Conservation (phyloP, 2,329 filamentous ascomycete species). For the Monosporascus sp. region DNA sequence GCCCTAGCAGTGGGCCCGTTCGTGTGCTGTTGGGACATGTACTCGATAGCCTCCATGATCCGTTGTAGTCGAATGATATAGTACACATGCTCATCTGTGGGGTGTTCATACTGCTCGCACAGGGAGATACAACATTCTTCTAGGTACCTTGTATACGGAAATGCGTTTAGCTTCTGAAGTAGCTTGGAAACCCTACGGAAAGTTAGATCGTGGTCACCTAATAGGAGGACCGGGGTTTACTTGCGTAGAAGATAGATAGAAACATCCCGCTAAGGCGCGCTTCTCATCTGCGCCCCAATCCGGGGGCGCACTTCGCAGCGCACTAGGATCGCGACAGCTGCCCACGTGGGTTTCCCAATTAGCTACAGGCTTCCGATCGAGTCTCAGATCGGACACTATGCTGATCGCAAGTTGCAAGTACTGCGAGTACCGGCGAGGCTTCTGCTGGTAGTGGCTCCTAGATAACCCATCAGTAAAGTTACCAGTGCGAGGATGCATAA, state of each 20-base stretch:
- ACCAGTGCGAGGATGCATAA: not conserved
- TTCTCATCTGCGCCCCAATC: slow-evolving; percentile 30
- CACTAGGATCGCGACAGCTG: not conserved
- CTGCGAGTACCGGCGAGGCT: slow-evolving; percentile 2
- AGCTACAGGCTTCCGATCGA: not conserved
- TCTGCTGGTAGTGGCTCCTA: slow-evolving; percentile 5
- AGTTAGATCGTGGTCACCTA: not conserved
- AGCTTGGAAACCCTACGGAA: slow-evolving; percentile 27
- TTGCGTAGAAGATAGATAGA: slow-evolving; percentile 32
- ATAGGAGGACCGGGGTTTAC: not conserved
- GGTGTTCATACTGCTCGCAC: slow-evolving; percentile 23
- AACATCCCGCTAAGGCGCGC: slow-evolving; percentile 38
- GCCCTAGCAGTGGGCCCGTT: slow-evolving; percentile 21
- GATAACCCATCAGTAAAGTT: not conserved
- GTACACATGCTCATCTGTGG: slow-evolving; percentile 30
- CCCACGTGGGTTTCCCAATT: not conserved
- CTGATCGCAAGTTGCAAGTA: slow-evolving; percentile 6
- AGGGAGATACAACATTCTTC: slow-evolving; percentile 32
- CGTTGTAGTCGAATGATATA: slow-evolving; percentile 32
- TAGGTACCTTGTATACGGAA: slow-evolving; percentile 28
- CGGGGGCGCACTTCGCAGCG: not conserved
- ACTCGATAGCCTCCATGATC: slow-evolving; percentile 33
- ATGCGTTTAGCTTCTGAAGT: slow-evolving; percentile 32
- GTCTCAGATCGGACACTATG: slow-evolving; percentile 3
- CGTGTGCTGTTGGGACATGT: slow-evolving; percentile 13